These are phyloP conservation scores for Furcasterigmium furcatum DNA, from an alignment of 2,329 filamentous ascomycete genomes.

Conservation along the genomic window DNA sequence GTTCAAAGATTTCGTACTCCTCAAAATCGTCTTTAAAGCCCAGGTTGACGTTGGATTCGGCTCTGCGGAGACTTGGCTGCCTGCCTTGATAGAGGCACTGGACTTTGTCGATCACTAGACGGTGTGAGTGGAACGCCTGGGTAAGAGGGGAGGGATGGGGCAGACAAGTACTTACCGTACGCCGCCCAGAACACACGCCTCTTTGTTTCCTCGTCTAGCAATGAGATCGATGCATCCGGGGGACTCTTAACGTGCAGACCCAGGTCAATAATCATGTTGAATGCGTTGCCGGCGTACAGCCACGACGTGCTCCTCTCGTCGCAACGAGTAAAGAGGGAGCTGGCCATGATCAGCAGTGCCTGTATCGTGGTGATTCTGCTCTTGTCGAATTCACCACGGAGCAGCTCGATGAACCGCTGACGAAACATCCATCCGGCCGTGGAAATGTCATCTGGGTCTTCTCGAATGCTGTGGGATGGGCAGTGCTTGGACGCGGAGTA, in stretches of 20 bases:
- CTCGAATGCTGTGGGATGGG: constrained; percentile 38
- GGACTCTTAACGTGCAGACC: constrained; percentile 46
- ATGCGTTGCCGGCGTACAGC: constrained; percentile 55
- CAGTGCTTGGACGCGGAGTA: constrained; percentile 43
- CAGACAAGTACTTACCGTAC: constrained; percentile 30
- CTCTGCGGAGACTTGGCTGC: constrained; percentile 19
- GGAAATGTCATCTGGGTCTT: constrained; percentile 38
- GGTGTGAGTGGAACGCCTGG: constrained; percentile 4
- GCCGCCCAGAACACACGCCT: constrained; percentile 43
- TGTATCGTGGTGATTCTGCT: constrained; percentile 53
- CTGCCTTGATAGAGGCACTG: constrained; percentile 51
- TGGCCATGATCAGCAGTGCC: constrained; percentile 48
- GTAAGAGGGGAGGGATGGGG: constrained; percentile 12
- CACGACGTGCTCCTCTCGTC: constrained; percentile 50
- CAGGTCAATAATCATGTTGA: constrained; percentile 52
- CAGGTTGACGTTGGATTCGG: constrained; percentile 42
- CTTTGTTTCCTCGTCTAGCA: constrained; percentile 37
- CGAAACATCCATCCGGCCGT: constrained; percentile 47
- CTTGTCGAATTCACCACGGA: constrained; percentile 40
- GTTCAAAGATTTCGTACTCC: constrained; percentile 47
- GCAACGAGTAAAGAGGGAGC: constrained; percentile 45
- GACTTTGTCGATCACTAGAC: constrained; percentile 42
- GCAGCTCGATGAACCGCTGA: constrained; percentile 39
- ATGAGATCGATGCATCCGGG: constrained; percentile 46
- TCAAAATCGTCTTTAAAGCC: constrained; percentile 46